Conservation (phyloP, 495 filamentous ascomycete genomes). For the Cercophora samala region DNA sequence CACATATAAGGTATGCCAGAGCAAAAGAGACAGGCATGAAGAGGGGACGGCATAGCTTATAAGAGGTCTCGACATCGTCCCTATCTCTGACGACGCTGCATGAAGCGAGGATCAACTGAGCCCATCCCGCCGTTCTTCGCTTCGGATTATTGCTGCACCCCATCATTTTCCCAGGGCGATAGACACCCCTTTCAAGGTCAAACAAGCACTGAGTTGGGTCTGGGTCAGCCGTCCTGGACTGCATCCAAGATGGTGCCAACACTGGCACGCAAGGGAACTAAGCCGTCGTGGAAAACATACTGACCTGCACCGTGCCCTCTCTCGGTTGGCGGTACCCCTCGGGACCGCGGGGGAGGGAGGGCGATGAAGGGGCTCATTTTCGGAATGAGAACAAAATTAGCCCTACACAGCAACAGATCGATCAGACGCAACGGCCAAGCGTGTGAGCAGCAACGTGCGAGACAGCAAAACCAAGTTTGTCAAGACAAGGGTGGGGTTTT, state of each 20-base stretch:
- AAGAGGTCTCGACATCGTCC: conserved; percentile 16
- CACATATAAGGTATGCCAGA: conserved; percentile 34
- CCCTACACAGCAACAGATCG: conserved; percentile 18
- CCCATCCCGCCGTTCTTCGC: conserved; percentile 9
- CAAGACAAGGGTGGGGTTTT: conserved; percentile 14
- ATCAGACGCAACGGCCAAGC: conserved; percentile 19
- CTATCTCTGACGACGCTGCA: conserved; percentile 8
- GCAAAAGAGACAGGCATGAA: conserved; percentile 16
- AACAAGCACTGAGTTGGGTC: conserved; percentile 7
- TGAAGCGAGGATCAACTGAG: conserved; percentile 17
- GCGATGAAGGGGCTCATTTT: conserved; percentile 14
- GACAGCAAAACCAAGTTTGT: conserved; percentile 20
- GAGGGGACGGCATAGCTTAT: conserved; percentile 27
- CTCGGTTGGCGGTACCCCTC: conserved; percentile 14
- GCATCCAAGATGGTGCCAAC: conserved; percentile 18
- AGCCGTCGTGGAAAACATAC: conserved; percentile 13
- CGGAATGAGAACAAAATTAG: conserved; percentile 32
- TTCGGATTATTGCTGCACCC: conserved; percentile 24
- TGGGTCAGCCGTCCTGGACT: not conserved
- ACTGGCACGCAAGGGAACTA: conserved; percentile 46
- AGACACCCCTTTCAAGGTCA: conserved; percentile 8
- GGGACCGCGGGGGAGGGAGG: conserved; percentile 8
- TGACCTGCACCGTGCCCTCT: conserved; percentile 14
- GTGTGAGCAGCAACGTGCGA: conserved; percentile 7
- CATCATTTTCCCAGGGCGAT: conserved; percentile 20